Evolutionary conservation across 1,284 basidiomycete genomes (phyloP).

Genomic region (Mycena citricolor): DNA sequence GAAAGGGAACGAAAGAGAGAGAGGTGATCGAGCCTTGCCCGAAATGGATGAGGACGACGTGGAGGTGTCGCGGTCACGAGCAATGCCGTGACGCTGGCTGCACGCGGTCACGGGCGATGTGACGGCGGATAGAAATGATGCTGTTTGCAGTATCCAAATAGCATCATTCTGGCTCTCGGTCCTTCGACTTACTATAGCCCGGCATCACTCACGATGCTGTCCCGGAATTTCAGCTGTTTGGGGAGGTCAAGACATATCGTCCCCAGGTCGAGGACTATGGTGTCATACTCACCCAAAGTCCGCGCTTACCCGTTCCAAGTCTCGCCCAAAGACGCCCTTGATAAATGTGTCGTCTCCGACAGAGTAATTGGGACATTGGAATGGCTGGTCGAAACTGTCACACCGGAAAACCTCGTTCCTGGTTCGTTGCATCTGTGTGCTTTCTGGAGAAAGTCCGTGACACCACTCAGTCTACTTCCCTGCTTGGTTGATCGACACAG

Average conservation of each 20-base stretch:
- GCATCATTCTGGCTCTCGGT: no score
- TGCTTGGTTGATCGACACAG: slow-evolving; percentile 58
- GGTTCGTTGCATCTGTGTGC: neutral
- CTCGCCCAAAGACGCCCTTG: slow-evolving; percentile 8
- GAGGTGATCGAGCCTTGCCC: no score
- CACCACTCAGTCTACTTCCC: slow-evolving; percentile 55
- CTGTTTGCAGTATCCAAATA: no score
- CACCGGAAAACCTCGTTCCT: slow-evolving; percentile 13
- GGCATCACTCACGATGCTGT: no score
- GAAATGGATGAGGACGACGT: neutral
- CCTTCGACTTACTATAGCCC: no score
- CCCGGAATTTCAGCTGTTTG: no score
- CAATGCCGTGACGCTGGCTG: neutral
- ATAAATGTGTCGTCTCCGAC: neutral
- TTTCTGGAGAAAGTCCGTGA: neutral
- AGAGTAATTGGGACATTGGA: neutral
- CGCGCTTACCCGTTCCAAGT: slow-evolving; percentile 18
- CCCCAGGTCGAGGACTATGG: neutral
- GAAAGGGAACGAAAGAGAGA: no score
- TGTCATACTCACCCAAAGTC: slow-evolving; percentile 18
- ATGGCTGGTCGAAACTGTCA: neutral
- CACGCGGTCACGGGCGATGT: no score
- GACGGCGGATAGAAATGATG: no score
- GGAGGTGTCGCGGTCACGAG: neutral
- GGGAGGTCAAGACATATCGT: no score